Evolutionary conservation across 192 early-diverging fungal species (phyloP).

Genomic region (Entophlyctis helioformis): DNA sequence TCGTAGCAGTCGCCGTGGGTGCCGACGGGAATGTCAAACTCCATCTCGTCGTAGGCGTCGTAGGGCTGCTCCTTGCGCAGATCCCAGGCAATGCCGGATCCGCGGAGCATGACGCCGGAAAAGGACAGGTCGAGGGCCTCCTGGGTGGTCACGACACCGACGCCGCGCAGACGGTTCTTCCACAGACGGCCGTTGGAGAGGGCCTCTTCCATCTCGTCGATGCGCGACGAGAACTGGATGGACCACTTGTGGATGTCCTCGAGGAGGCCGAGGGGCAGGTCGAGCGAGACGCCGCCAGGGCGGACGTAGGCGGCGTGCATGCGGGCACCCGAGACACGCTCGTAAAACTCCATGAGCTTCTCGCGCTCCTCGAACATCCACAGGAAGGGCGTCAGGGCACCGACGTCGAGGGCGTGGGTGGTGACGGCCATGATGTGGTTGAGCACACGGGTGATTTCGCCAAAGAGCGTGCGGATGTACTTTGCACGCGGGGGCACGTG

Average conservation of each 20-base stretch:
- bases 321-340: conserved; percentile 94
- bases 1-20: conserved; percentile 92
- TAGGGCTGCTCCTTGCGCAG: conserved; percentile 87
- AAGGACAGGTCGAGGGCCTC: conserved; percentile 87
- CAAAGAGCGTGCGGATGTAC: conserved; percentile 96
- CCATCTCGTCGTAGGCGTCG: conserved; percentile 88
- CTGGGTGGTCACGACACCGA: conserved; percentile 78
- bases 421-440: conserved; percentile 99
- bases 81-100: conserved; percentile 88
- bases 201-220: conserved; percentile 93
- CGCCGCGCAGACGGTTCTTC: conserved; percentile 73
- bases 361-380: conserved; percentile 99
- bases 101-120: conserved; percentile 92
- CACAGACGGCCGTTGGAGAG: conserved; percentile 91
- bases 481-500: conserved; percentile 83
- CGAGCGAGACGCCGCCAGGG: conserved; percentile 87
- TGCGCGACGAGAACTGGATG: conserved; percentile 70
- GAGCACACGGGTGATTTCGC: conserved; percentile 90
- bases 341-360: conserved; percentile 98
- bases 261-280: conserved; percentile 84
- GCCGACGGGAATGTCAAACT: conserved; percentile 96
- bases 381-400: conserved; percentile 94
- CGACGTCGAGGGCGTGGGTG: conserved; percentile 95
- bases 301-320: conserved; percentile 97
- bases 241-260: conserved; percentile 96